phyloP scores from a whole-genome alignment of 2,329 filamentous ascomycete genomes.

The Pseudogymnoascus sp. region DNA sequence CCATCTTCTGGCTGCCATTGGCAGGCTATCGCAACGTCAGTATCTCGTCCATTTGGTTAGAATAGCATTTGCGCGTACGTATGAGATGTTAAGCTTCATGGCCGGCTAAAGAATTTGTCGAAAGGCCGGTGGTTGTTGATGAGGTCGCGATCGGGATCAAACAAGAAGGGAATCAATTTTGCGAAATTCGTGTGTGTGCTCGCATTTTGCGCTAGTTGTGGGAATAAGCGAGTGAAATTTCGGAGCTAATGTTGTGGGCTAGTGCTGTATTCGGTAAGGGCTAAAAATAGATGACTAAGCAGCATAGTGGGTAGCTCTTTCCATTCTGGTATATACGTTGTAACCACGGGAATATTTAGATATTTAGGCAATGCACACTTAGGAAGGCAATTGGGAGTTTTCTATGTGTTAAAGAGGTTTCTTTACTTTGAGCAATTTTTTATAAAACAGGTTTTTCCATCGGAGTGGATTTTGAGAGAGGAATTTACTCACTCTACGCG shows the following conservation, averaged over 20 bases:
- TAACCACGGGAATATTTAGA: neutral
- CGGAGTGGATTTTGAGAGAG: neutral
- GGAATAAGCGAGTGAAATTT: slow-evolving; percentile 8
- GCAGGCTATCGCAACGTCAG: slow-evolving; percentile 51
- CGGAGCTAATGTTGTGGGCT: neutral
- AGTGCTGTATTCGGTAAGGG: neutral
- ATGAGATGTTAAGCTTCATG: slow-evolving; percentile 68
- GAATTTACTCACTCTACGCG: neutral
- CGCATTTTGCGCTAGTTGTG: slow-evolving; percentile 4
- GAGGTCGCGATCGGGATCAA: slow-evolving; percentile 10
- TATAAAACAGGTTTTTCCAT: neutral
- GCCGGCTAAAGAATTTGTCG: slow-evolving; percentile 10
- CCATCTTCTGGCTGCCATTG: slow-evolving; percentile 99
- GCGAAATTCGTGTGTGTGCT: slow-evolving; percentile 10
- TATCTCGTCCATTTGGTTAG: slow-evolving; percentile 60
- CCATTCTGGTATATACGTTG: neutral
- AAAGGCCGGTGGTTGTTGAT: slow-evolving; percentile 7
- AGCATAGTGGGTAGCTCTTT: neutral
- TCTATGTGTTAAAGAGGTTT: neutral
- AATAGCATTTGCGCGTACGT: slow-evolving; percentile 16
- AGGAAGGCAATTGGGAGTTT: neutral
- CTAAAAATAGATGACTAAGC: neutral
- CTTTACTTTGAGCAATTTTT: neutral
- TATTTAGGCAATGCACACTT: neutral
- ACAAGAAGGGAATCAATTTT: slow-evolving; percentile 9